Conservation (phyloP, 495 filamentous ascomycete species). For the Aspergillus sparsus region DNA sequence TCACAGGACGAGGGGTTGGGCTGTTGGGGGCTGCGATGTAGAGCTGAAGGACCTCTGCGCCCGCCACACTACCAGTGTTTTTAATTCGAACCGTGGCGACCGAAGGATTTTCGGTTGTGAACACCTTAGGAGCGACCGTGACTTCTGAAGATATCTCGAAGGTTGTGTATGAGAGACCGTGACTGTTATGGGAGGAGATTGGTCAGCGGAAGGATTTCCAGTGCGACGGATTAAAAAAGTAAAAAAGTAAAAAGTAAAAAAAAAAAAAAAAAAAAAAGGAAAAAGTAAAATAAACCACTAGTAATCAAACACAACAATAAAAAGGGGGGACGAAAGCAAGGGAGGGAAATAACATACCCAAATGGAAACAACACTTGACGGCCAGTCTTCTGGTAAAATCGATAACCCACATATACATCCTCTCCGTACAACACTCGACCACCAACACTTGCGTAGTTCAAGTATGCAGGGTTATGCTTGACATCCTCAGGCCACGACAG, state of each 20-base stretch:
- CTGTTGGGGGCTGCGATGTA: slow-evolving; percentile 59
- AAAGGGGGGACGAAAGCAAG: neutral
- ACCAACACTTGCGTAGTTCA: slow-evolving; percentile 70
- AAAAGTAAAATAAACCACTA: slow-evolving; percentile 27
- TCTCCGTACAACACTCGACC: slow-evolving; percentile 68
- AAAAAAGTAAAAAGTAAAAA: neutral
- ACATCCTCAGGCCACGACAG: slow-evolving; percentile 62
- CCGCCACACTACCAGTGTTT: slow-evolving; percentile 54
- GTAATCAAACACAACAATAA: slow-evolving; percentile 63
- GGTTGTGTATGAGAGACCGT: slow-evolving; percentile 80
- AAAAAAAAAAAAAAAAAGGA: neutral
- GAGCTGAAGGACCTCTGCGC: slow-evolving; percentile 71
- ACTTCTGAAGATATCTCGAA: slow-evolving; percentile 63
- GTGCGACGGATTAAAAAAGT: neutral
- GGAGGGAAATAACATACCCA: slow-evolving; percentile 40
- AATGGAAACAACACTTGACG: slow-evolving; percentile 71
- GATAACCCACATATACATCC: slow-evolving; percentile 78
- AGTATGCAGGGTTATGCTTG: slow-evolving; percentile 74
- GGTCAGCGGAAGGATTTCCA: slow-evolving; percentile 38
- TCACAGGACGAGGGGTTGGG: slow-evolving; percentile 37
- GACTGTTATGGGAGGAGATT: slow-evolving; percentile 37
- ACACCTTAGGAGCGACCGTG: slow-evolving; percentile 42
- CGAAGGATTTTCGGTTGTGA: slow-evolving; percentile 58
- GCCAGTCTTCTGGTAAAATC: slow-evolving; percentile 73
- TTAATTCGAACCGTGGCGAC: slow-evolving; percentile 49